Percentiles rank a stretch among this genome's conserved stretches.
Conservation (phyloP, 169 alveolate genomes). For the Plasmodium malariae region DNA sequence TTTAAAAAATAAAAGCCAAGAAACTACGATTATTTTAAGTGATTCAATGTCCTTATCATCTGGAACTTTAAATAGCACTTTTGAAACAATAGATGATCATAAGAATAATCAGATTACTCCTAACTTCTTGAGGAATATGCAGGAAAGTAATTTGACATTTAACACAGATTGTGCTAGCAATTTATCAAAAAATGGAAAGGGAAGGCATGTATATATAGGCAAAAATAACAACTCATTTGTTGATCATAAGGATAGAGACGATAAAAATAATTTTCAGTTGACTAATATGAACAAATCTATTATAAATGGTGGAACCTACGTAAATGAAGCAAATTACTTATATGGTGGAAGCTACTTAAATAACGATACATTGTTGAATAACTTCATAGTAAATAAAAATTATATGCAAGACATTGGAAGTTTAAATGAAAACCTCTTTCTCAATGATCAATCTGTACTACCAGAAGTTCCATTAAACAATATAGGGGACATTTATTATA, state of each 20-base stretch:
- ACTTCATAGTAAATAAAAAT: slow-evolving; percentile 21
- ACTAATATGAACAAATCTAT: not conserved
- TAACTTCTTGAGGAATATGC: not conserved
- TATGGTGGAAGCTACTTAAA: not conserved
- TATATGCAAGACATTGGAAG: slow-evolving; percentile 4
- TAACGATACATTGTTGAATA: slow-evolving; percentile 23
- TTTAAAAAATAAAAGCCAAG: slow-evolving; percentile 53
- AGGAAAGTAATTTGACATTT: not conserved
- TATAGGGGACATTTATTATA: not conserved
- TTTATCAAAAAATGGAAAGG: slow-evolving; percentile 1
- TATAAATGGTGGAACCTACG: not conserved
- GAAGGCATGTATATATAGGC: not conserved
- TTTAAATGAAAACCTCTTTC: not conserved
- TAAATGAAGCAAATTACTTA: not conserved
- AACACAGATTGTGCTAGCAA: not conserved
- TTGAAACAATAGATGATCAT: slow-evolving; percentile 20
- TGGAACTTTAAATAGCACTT: slow-evolving; percentile 17
- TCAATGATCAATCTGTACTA: not conserved
- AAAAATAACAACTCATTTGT: not conserved
- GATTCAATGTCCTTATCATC: slow-evolving; percentile 41
- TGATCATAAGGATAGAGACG: not conserved
- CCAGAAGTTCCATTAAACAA: not conserved
- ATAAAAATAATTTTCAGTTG: not conserved
- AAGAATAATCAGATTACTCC: not conserved
- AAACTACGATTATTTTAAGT: slow-evolving; percentile 38